Conservation (phyloP, 495 filamentous ascomycete species). For the Penicillium parvum region DNA sequence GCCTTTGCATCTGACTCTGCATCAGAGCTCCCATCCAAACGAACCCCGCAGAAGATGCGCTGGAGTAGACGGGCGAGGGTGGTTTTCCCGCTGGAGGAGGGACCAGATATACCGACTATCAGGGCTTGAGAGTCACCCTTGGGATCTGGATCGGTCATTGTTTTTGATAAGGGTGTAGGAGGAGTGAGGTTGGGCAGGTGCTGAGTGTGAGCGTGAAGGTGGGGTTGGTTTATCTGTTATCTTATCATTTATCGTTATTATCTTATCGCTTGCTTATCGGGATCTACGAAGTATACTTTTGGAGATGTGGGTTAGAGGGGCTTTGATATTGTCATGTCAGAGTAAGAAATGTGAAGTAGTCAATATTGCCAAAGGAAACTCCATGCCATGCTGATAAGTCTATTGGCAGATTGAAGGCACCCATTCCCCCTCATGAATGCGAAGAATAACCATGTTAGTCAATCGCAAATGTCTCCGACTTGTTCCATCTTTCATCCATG, state of each 20-base stretch:
- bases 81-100: slow-evolving; percentile 76
- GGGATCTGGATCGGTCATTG: slow-evolving; percentile 7
- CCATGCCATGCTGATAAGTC: too few species aligned
- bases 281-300: background rate
- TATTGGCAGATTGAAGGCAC: too few species aligned
- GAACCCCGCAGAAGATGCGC: slow-evolving; percentile 52
- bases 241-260: background rate
- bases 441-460: too few species aligned
- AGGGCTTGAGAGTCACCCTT: slow-evolving; percentile 31
- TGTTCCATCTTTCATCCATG: too few species aligned
- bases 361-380: too few species aligned
- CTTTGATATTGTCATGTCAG: too few species aligned
- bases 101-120: slow-evolving; percentile 69
- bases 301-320: background rate
- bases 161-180: slow-evolving; percentile 2
- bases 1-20: background rate
- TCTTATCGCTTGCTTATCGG: slow-evolving; percentile 2
- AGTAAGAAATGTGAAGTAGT: too few species aligned
- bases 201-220: background rate
- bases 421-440: too few species aligned
- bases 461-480: too few species aligned
- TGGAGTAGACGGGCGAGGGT: slow-evolving; percentile 71
- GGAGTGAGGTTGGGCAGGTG: background rate
- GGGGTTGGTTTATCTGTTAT: slow-evolving; percentile 5
- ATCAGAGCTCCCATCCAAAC: background rate